These are phyloP conservation scores for Cytidiella melzeri DNA, from an alignment of 768 basidiomycete genomes.

Conservation along the genomic window DNA sequence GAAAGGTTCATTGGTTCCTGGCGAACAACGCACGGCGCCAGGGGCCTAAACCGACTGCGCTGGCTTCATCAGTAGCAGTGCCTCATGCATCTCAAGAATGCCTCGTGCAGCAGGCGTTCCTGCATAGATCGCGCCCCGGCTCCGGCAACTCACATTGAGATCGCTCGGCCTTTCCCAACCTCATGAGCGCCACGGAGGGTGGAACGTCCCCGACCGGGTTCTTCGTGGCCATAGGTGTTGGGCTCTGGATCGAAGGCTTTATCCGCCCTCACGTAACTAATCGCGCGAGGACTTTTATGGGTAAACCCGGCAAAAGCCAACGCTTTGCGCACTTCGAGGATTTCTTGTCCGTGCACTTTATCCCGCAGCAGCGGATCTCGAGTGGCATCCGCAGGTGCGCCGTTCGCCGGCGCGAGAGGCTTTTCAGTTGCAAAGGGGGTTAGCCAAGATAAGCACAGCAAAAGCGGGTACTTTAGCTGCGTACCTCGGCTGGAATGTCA, in stretches of 20 bases:
- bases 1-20: too few relatives aligned
- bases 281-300: conserved; percentile 78
- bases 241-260: conserved; percentile 58
- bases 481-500: conserved; percentile 87
- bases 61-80: too few relatives aligned
- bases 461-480: conserved; percentile 11
- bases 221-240: conserved; percentile 40
- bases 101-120: conserved; percentile 17
- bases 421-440: conserved; percentile 24
- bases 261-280: conserved; percentile 73
- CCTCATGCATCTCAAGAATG: neutral
- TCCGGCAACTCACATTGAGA: conserved; percentile 57
- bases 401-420: conserved; percentile 87
- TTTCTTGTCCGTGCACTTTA: conserved; percentile 77
- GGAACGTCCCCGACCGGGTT: conserved; percentile 57
- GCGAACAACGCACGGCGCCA: too few relatives aligned
- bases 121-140: neutral
- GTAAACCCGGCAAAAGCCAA: conserved; percentile 90
- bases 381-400: conserved; percentile 76
- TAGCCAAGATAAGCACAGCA: neutral
- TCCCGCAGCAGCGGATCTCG: conserved; percentile 86
- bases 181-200: conserved; percentile 55
- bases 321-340: conserved; percentile 87
- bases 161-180: conserved; percentile 69
- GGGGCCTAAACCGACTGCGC: too few relatives aligned